Percentiles rank a stretch among this genome's conserved stretches.
Conservation (phyloP, 345 rosid species). For the Leavenworthia alabamica region DNA sequence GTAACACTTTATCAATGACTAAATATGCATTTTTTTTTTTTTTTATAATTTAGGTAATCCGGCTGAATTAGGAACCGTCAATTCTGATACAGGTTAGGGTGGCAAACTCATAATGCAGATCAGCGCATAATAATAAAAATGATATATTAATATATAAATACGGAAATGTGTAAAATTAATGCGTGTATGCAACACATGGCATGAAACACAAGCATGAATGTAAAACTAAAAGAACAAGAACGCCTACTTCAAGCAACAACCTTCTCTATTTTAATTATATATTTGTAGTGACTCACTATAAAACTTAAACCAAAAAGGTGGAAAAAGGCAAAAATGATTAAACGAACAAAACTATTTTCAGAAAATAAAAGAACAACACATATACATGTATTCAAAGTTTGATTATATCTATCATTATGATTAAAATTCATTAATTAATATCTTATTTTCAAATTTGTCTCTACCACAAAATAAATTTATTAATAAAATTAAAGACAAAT, state of each 20-base stretch:
- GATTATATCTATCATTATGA: neutral
- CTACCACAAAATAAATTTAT: neutral
- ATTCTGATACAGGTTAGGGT: too few relatives aligned
- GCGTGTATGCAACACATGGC: conserved; percentile 26
- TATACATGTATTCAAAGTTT: neutral
- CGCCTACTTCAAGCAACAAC: conserved; percentile 33
- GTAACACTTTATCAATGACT: neutral
- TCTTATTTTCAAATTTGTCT: neutral
- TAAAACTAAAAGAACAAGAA: conserved; percentile 16
- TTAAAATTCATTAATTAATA: neutral
- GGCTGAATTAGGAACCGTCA: too few relatives aligned
- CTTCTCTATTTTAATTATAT: conserved; percentile 21
- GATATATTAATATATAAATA: neutral
- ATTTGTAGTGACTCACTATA: neutral
- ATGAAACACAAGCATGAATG: conserved; percentile 19
- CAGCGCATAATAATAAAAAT: too few relatives aligned
- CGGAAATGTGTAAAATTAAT: conserved; percentile 14
- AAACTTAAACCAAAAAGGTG: neutral
- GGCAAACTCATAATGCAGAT: too few relatives aligned
- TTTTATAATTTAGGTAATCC: too few relatives aligned
- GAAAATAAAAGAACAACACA: neutral
- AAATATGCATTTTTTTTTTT: too few relatives aligned
- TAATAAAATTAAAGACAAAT: neutral
- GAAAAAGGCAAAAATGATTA: neutral
- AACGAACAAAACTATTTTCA: neutral